A percentile compares a stretch with the other conserved stretches of the same genome.
phyloP scores from a whole-genome alignment of 2,329 filamentous ascomycete species.

The Botryosphaeria agaves region DNA sequence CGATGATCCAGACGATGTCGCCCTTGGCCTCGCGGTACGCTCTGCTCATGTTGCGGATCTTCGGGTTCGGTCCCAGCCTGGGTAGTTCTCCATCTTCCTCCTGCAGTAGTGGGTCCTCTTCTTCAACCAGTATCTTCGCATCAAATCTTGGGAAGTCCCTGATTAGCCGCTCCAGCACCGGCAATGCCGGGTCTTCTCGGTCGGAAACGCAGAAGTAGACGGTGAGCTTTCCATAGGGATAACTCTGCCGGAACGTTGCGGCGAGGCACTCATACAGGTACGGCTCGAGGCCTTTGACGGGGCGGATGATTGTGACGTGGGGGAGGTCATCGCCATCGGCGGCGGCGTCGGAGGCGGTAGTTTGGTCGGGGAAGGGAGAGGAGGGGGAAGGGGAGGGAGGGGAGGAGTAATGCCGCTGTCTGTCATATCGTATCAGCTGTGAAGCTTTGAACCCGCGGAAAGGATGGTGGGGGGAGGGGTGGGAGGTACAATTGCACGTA shows the following conservation, averaged over 20 bases:
- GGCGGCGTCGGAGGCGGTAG: slow-evolving; percentile 11
- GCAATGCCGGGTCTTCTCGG: slow-evolving; percentile 56
- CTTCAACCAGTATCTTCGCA: slow-evolving; percentile 59
- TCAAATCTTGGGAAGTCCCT: slow-evolving; percentile 56
- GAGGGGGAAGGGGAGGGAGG: slow-evolving; percentile 25
- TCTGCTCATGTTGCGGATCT: slow-evolving; percentile 89
- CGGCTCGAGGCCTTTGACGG: slow-evolving; percentile 82
- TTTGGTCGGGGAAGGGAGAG: no score
- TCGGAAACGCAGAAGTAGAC: slow-evolving; percentile 71
- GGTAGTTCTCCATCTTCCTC: slow-evolving; percentile 27
- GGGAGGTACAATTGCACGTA: slow-evolving; percentile 43
- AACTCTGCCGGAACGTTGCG: slow-evolving; percentile 67
- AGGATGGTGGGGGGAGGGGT: slow-evolving; percentile 3
- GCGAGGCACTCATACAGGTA: slow-evolving; percentile 84
- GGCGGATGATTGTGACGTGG: slow-evolving; percentile 78
- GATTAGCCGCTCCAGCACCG: slow-evolving; percentile 54
- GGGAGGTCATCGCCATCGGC: slow-evolving; percentile 35
- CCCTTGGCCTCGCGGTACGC: slow-evolving; percentile 78
- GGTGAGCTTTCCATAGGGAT: slow-evolving; percentile 58
- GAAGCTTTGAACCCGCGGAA: neutral
- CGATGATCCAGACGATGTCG: slow-evolving; percentile 84
- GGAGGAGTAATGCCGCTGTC: slow-evolving; percentile 36
- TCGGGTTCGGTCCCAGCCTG: slow-evolving; percentile 79
- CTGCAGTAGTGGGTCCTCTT: slow-evolving; percentile 57
- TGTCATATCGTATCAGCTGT: slow-evolving; percentile 12